Percentiles rank a stretch among this genome's conserved stretches.
Evolutionary conservation across 768 basidiomycete genomes (phyloP).

Genomic region (Boletales sp.): DNA sequence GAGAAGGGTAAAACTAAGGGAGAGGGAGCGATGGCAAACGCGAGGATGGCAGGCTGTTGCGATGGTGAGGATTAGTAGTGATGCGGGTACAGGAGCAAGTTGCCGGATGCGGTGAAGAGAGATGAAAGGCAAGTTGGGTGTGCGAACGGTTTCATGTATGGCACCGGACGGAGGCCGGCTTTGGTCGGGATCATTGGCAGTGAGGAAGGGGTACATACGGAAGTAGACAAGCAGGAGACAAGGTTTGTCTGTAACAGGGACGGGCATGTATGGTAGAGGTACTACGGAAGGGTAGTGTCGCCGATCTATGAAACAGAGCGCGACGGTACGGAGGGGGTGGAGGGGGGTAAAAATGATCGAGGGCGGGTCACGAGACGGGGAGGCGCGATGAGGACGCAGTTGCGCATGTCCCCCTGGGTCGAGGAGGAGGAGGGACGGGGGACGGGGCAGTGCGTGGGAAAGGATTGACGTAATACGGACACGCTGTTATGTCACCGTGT

Average conservation of each 20-base stretch:
- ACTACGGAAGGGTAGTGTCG: not conserved
- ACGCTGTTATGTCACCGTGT: conserved; percentile 28
- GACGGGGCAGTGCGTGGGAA: conserved; percentile 32
- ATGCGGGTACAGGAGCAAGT: conserved; percentile 1
- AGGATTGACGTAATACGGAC: conserved; percentile 31
- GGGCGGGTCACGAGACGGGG: not conserved
- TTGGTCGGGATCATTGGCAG: conserved; percentile 17
- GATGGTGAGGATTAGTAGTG: not conserved
- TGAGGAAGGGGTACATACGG: not conserved
- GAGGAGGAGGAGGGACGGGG: not conserved
- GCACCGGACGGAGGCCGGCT: conserved; percentile 8
- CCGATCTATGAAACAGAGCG: conserved; percentile 10
- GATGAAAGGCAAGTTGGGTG: too few relatives aligned
- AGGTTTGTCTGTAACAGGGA: conserved; percentile 10
- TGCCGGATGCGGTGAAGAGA: conserved; percentile 4
- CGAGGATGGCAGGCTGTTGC: conserved; percentile 9
- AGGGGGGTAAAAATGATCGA: too few relatives aligned
- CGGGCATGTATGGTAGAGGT: not conserved
- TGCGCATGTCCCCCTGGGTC: conserved; percentile 4
- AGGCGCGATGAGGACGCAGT: conserved; percentile 14
- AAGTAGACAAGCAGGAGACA: too few relatives aligned
- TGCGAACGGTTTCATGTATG: conserved; percentile 9
- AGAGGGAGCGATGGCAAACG: not conserved
- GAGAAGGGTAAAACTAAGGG: too few relatives aligned
- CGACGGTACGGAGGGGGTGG: too few relatives aligned